Evolutionary conservation across 116 monocot genomes (phyloP).

Genomic region (Trichopus zeylanicus): DNA sequence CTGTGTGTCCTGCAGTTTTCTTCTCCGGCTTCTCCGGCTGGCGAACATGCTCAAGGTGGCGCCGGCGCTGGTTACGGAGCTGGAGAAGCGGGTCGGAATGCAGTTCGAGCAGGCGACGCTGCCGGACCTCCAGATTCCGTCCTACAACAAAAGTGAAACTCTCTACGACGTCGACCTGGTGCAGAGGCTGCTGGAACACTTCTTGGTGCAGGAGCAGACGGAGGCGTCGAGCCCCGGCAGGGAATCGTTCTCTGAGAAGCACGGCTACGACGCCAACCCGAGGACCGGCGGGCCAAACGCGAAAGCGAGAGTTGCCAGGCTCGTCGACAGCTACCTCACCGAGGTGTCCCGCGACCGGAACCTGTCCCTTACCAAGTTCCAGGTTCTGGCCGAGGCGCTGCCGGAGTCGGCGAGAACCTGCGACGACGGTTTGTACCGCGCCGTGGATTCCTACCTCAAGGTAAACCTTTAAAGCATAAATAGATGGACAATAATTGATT

Average conservation of each 20-base stretch:
- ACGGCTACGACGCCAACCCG: slow-evolving; percentile 2
- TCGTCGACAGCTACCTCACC: slow-evolving; percentile 83
- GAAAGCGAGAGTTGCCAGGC: slow-evolving; percentile 74
- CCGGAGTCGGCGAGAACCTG: slow-evolving; percentile 88
- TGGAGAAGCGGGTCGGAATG: slow-evolving; percentile 96
- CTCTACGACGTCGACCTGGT: slow-evolving; percentile 83
- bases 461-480: too few species aligned
- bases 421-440: slow-evolving; percentile 87
- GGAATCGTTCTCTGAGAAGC: slow-evolving; percentile 12
- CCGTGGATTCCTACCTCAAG: slow-evolving; percentile 97
- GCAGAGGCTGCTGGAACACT: slow-evolving; percentile 83
- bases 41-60: slow-evolving; percentile 79
- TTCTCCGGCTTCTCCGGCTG: slow-evolving; percentile 44
- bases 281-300: slow-evolving; percentile 26
- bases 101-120: slow-evolving; percentile 76
- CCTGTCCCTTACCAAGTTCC: slow-evolving; percentile 88
- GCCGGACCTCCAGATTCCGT: slow-evolving; percentile 63
- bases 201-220: slow-evolving; percentile 77
- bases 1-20: slow-evolving; percentile 46
- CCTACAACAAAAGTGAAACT: slow-evolving; percentile 47
- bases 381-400: slow-evolving; percentile 81
- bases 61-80: slow-evolving; percentile 78
- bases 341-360: slow-evolving; percentile 91
- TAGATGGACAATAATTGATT: too few species aligned
- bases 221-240: slow-evolving; percentile 43